Conservation (phyloP, 2,329 filamentous ascomycete genomes). For the Diaporthe velutina region DNA sequence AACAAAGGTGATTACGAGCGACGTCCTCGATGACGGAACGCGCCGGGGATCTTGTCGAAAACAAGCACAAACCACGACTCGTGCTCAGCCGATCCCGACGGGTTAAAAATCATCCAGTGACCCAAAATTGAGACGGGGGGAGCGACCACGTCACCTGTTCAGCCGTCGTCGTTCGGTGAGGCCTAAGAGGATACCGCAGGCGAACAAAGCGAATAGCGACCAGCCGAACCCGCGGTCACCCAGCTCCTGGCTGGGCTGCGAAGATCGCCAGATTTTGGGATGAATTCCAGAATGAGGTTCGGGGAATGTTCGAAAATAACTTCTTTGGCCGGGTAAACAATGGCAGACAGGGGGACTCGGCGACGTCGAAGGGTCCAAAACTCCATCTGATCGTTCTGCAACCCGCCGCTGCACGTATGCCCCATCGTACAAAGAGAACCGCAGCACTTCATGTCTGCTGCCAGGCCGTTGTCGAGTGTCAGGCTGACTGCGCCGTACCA, state of each 20-base stretch:
- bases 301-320: neutral
- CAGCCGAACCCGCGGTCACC: too few species aligned
- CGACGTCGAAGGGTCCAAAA: slow-evolving; percentile 2
- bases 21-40: slow-evolving; percentile 1
- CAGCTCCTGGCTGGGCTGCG: neutral
- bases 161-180: neutral
- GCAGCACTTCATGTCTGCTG: neutral
- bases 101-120: slow-evolving; percentile 2
- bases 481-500: neutral
- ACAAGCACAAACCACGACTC: slow-evolving; percentile 6
- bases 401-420: neutral
- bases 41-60: neutral
- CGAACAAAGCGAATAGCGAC: neutral
- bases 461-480: neutral
- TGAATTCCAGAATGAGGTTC: neutral
- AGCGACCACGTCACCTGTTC: slow-evolving; percentile 20
- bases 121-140: neutral
- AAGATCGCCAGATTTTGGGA: neutral
- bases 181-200: neutral
- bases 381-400: slow-evolving; percentile 19
- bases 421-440: neutral
- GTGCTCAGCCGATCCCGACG: neutral
- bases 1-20: neutral
- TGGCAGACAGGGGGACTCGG: neutral
- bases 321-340: slow-evolving; percentile 4